Conservation (phyloP, 169 alveolate species). For the Theileria orientalis region DNA sequence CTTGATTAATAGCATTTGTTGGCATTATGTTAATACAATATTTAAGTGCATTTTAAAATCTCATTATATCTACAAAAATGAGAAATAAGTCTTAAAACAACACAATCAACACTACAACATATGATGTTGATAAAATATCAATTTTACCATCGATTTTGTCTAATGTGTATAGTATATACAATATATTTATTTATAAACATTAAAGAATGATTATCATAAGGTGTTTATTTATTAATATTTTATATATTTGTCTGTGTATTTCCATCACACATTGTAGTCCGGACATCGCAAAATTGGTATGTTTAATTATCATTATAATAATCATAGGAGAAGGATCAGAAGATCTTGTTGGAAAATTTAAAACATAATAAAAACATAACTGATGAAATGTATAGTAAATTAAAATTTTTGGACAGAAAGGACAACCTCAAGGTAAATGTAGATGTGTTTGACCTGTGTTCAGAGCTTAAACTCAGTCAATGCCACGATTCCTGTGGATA, state of each 20-base stretch:
- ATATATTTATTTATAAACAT: neutral
- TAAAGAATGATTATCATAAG: neutral
- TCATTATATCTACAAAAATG: too few species aligned
- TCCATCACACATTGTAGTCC: constrained; percentile 1
- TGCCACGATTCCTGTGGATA: constrained; percentile 2
- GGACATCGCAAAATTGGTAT: constrained; percentile 31
- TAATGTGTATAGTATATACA: neutral
- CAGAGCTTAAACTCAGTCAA: constrained; percentile 14
- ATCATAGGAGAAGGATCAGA: constrained; percentile 55
- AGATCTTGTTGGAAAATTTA: constrained; percentile 42
- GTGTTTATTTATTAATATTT: neutral
- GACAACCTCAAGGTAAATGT: constrained; percentile 24
- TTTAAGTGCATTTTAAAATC: neutral
- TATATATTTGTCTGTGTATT: neutral
- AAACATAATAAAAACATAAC: constrained; percentile 17
- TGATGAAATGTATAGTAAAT: constrained; percentile 34
- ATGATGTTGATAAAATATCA: neutral
- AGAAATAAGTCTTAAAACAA: too few species aligned
- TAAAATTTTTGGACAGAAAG: constrained; percentile 27
- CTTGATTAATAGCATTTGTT: neutral
- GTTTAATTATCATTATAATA: neutral
- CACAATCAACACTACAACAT: neutral
- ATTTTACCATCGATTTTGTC: neutral
- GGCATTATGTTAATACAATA: neutral
- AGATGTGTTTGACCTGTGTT: neutral